Evolutionary conservation across 495 filamentous ascomycete species (phyloP).

Genomic region (Tetracladium setigerum): DNA sequence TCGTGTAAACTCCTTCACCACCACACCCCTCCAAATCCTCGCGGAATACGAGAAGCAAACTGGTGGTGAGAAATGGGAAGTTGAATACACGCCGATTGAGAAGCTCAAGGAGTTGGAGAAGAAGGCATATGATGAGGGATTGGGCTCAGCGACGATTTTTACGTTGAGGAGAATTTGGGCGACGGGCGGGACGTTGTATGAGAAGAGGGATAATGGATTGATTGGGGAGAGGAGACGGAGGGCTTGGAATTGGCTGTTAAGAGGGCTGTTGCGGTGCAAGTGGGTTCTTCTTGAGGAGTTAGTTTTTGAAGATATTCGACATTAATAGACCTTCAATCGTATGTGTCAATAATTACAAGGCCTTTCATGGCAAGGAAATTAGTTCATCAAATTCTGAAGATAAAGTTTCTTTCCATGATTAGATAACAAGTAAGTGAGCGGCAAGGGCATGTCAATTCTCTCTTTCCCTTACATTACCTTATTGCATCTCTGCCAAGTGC

Average conservation of each 20-base stretch:
- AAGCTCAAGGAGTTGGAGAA: slow-evolving; percentile 44
- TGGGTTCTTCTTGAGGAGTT: no score
- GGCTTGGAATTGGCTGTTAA: slow-evolving; percentile 37
- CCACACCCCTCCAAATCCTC: slow-evolving; percentile 51
- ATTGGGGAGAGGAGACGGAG: slow-evolving; percentile 41
- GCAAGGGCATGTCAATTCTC: no score
- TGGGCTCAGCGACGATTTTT: slow-evolving; percentile 41
- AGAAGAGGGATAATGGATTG: slow-evolving; percentile 52
- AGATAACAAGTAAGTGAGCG: no score
- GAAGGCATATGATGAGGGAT: slow-evolving; percentile 42
- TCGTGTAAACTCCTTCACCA: slow-evolving; percentile 62
- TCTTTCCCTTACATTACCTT: no score
- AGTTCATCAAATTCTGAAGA: no score
- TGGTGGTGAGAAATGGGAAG: slow-evolving; percentile 44
- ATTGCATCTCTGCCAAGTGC: no score
- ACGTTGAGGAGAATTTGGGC: slow-evolving; percentile 63
- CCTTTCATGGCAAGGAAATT: no score
- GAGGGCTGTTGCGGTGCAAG: slow-evolving; percentile 24
- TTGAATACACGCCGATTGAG: slow-evolving; percentile 43
- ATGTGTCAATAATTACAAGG: no score
- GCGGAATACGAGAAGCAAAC: slow-evolving; percentile 60
- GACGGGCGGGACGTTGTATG: slow-evolving; percentile 62
- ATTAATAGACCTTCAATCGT: no score
- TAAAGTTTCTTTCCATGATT: no score
- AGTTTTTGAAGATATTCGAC: no score